phyloP scores from a whole-genome alignment of 495 filamentous ascomycete genomes.

The Trichoderma erinaceum region DNA sequence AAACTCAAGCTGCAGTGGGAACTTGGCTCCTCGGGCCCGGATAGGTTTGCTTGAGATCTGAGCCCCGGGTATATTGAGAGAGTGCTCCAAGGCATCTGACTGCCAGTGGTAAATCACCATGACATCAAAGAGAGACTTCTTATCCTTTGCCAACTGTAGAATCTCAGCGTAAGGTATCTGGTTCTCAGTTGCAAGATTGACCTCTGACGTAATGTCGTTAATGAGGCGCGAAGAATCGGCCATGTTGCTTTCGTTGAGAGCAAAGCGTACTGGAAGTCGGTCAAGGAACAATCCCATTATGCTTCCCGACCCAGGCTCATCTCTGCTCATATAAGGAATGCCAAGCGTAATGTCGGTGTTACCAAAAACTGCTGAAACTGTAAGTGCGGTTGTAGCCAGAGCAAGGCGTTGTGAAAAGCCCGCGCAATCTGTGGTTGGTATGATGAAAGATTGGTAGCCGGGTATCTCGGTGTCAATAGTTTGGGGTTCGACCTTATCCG shows the following conservation, averaged over 20 bases:
- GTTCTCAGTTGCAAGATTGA: background rate
- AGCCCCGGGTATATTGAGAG: background rate
- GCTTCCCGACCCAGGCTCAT: background rate
- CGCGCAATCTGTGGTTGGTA: background rate
- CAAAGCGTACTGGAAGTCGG: background rate
- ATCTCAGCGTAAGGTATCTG: background rate
- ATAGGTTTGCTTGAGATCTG: background rate
- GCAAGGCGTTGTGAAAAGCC: background rate
- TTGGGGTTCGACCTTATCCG: background rate
- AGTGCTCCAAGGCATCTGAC: background rate
- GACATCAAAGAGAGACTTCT: background rate
- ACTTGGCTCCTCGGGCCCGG: background rate
- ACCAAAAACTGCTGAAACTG: background rate
- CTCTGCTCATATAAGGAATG: background rate
- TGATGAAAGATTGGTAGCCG: background rate
- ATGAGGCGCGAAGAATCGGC: background rate
- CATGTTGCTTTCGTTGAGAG: background rate
- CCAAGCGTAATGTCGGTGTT: background rate
- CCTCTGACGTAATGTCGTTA: background rate
- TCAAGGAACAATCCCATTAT: background rate
- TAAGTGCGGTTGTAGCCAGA: background rate
- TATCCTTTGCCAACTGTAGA: background rate
- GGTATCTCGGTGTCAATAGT: background rate
- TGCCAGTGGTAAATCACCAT: constrained; percentile 1
- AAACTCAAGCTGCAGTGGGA: background rate